Conservation (phyloP, 306 rosid species). For the Glycine tomentella region DNA sequence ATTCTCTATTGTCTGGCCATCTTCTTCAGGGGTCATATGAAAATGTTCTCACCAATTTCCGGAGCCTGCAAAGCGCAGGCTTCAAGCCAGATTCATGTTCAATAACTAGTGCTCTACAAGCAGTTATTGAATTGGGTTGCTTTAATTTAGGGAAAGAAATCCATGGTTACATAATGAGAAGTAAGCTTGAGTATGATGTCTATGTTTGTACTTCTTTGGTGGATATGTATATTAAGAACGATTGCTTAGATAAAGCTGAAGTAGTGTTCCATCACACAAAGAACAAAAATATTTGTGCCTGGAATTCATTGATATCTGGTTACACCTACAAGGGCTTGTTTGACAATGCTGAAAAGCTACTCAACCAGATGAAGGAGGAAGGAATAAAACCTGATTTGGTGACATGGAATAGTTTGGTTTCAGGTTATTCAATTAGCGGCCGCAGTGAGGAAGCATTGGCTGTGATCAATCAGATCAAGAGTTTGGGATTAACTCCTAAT, state of each 20-base stretch:
- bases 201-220: conserved; percentile 67
- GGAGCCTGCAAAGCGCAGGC: conserved; percentile 55
- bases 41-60: conserved; percentile 53
- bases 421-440: conserved; percentile 70
- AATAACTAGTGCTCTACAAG: conserved; percentile 68
- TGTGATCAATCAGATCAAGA: conserved; percentile 57
- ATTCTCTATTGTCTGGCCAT: conserved; percentile 70
- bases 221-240: conserved; percentile 73
- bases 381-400: conserved; percentile 69
- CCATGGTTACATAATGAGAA: conserved; percentile 68
- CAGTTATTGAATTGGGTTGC: conserved; percentile 56
- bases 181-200: conserved; percentile 62
- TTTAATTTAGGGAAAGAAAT: conserved; percentile 66
- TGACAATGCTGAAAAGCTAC: conserved; percentile 57
- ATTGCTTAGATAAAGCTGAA: conserved; percentile 58
- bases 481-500: conserved; percentile 63
- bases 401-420: conserved; percentile 75
- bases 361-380: conserved; percentile 56
- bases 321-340: conserved; percentile 68
- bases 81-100: conserved; percentile 68
- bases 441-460: conserved; percentile 61
- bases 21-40: conserved; percentile 59
- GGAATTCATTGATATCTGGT: conserved; percentile 79
- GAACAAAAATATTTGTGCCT: conserved; percentile 64
- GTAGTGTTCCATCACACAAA: conserved; percentile 57